These are phyloP conservation scores for Teratosphaeria gauchensis DNA, from an alignment of 2,329 filamentous ascomycete genomes.

Conservation along the genomic window DNA sequence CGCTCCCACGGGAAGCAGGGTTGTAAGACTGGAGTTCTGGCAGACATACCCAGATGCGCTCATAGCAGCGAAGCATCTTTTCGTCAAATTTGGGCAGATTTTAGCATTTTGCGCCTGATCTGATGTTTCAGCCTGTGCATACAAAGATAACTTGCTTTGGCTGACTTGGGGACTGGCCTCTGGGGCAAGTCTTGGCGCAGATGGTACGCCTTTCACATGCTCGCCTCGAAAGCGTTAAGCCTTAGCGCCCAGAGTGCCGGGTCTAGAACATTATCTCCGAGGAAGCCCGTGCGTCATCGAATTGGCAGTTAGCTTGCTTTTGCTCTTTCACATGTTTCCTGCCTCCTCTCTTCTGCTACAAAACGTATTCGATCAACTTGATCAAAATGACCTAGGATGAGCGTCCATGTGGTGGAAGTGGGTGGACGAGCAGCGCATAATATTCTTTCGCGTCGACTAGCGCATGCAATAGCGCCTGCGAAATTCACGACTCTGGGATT, in stretches of 20 bases:
- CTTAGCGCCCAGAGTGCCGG: neutral
- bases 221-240: neutral
- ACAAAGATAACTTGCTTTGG: neutral
- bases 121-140: neutral
- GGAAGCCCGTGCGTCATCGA: neutral
- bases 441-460: neutral
- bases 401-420: conserved; percentile 32
- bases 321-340: neutral
- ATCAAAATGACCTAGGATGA: conserved; percentile 26
- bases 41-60: neutral
- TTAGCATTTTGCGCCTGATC: neutral
- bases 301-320: neutral
- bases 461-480: neutral
- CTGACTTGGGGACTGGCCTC: too few relatives aligned
- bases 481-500: neutral
- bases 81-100: neutral
- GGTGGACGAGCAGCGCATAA: conserved; percentile 19
- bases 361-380: neutral
- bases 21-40: neutral
- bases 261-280: neutral
- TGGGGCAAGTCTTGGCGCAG: too few relatives aligned
- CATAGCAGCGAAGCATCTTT: neutral
- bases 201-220: neutral
- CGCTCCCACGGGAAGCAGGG: neutral
- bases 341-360: neutral